A percentile compares a stretch with the other conserved stretches of the same genome.
Conservation (phyloP, 139 green algal species). For the Pedinophyceae sp. region DNA sequence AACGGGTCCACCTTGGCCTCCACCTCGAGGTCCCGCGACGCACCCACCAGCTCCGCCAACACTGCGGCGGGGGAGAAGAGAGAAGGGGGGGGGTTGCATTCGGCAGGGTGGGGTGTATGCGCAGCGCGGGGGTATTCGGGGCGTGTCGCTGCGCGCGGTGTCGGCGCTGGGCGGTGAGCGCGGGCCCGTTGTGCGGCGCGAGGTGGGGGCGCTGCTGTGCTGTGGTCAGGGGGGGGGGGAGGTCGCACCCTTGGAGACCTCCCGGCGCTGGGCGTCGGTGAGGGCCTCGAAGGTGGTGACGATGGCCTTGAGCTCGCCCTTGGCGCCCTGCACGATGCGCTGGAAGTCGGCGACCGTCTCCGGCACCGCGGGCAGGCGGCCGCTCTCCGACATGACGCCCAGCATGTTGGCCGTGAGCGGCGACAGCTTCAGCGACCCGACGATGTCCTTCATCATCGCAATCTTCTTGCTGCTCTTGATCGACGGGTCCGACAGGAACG, state of each 20-base stretch:
- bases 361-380: neutral
- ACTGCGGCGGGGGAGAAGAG: too few species aligned
- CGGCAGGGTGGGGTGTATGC: too few species aligned
- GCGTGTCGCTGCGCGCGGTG: too few species aligned
- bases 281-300: neutral
- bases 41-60: too few species aligned
- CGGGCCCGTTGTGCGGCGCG: too few species aligned
- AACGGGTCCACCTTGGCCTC: slow-evolving; percentile 35
- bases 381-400: neutral
- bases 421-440: too few species aligned
- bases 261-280: neutral
- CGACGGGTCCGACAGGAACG: neutral
- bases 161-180: too few species aligned
- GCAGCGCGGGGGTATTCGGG: too few species aligned
- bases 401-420: neutral
- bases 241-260: neutral
- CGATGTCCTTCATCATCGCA: neutral
- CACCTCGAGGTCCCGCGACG: neutral
- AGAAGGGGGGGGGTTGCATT: neutral
- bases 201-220: neutral
- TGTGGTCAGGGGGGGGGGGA: neutral
- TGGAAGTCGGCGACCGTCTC: neutral
- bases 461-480: neutral
- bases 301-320: neutral
- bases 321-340: neutral